These are phyloP conservation scores for Russula vinacea DNA, from an alignment of 768 basidiomycete genomes.

Conservation along the genomic window DNA sequence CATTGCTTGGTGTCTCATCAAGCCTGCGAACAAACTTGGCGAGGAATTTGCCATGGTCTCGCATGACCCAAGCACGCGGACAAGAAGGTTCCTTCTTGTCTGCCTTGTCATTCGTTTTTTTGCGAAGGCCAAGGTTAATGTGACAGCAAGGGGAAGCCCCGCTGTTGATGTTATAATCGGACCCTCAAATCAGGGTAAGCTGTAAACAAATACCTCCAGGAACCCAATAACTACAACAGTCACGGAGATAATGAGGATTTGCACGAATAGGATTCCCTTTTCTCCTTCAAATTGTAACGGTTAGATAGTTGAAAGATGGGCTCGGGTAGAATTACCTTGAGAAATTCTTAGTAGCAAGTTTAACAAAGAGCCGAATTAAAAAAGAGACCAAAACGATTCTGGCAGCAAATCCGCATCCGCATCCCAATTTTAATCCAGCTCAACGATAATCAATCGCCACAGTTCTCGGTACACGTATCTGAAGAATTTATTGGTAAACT, in stretches of 20 bases:
- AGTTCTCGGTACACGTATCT: background rate
- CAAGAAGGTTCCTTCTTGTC: constrained; percentile 90
- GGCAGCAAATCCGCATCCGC: too few relatives aligned
- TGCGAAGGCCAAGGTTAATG: constrained; percentile 93
- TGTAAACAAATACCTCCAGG: constrained; percentile 59
- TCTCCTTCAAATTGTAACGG: constrained; percentile 45
- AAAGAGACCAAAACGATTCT: constrained; percentile 75
- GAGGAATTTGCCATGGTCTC: constrained; percentile 99
- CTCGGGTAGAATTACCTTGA: constrained; percentile 41
- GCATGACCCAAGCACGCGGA: constrained; percentile 93
- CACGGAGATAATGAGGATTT: constrained; percentile 92
- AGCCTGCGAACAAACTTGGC: constrained; percentile 84
- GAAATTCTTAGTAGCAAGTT: constrained; percentile 63
- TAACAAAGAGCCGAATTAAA: constrained; percentile 94
- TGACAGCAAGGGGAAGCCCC: constrained; percentile 94
- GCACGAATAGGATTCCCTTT: constrained; percentile 87
- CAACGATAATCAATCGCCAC: background rate
- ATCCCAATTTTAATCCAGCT: too few relatives aligned
- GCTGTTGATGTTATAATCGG: constrained; percentile 16
- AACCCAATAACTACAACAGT: constrained; percentile 82
- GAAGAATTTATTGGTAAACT: constrained; percentile 89
- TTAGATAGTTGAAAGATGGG: background rate
- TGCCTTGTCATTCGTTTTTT: constrained; percentile 98
- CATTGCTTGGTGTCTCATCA: constrained; percentile 73
- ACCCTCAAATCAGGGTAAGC: constrained; percentile 12